Evolutionary conservation across 2,329 filamentous ascomycete genomes (phyloP).

Genomic region (Neoarthrinium moseri): DNA sequence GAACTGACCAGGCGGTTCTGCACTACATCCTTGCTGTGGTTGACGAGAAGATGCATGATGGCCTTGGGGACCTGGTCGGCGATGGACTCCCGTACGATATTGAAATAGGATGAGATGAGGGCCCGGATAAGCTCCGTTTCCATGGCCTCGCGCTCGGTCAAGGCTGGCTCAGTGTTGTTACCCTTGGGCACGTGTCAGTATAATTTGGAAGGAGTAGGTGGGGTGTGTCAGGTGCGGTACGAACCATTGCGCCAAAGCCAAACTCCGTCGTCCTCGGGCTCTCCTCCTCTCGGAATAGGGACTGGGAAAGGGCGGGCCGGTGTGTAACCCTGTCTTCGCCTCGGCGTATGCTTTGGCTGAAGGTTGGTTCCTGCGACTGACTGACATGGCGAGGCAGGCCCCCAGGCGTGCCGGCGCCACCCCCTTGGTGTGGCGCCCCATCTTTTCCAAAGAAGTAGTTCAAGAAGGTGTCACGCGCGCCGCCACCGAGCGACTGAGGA

Average conservation of each 20-base stretch:
- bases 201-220: constrained; percentile 9
- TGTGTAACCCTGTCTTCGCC: constrained; percentile 56
- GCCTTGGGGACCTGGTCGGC: constrained; percentile 98
- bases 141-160: constrained; percentile 94
- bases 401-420: constrained; percentile 38
- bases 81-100: constrained; percentile 97
- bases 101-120: constrained; percentile 97
- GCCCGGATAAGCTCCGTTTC: constrained; percentile 97
- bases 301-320: constrained; percentile 41
- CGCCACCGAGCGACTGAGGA: constrained; percentile 48
- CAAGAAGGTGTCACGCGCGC: constrained; percentile 85
- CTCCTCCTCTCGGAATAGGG: constrained; percentile 30
- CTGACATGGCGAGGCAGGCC: constrained; percentile 65
- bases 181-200: constrained; percentile 36
- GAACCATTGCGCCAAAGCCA: constrained; percentile 56
- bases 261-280: constrained; percentile 34
- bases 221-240: constrained; percentile 26
- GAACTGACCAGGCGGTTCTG: constrained; percentile 96
- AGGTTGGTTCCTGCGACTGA: constrained; percentile 76
- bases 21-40: constrained; percentile 96
- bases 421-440: constrained; percentile 51
- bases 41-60: constrained; percentile 97
- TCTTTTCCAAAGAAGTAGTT: constrained; percentile 99
- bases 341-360: constrained; percentile 81
- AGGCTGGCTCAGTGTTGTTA: constrained; percentile 71